Conservation (phyloP, 768 basidiomycete species). For the Rhodosporidiobolus odoratus region DNA sequence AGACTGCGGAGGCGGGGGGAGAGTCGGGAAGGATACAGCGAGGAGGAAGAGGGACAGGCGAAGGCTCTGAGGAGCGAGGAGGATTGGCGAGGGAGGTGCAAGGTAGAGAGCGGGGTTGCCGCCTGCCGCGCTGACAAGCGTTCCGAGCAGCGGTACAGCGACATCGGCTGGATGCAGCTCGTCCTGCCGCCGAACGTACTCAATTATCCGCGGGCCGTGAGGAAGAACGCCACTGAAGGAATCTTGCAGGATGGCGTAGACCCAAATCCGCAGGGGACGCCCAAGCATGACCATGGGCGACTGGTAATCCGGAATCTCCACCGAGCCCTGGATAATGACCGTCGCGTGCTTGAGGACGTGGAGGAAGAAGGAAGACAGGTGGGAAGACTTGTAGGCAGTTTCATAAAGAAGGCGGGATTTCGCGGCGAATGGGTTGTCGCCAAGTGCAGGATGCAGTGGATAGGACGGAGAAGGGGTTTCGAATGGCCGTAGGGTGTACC, state of each 20-base stretch:
- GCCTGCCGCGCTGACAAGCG: not conserved
- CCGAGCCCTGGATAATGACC: constrained; percentile 1
- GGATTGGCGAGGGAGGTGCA: not conserved
- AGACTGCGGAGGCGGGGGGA: not conserved
- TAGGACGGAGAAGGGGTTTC: constrained; percentile 3
- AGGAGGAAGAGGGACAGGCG: not conserved
- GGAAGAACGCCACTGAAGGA: not conserved
- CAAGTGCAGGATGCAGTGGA: constrained; percentile 16
- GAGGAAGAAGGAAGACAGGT: constrained; percentile 11
- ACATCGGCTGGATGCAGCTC: constrained; percentile 8
- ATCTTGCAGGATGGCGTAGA: constrained; percentile 26
- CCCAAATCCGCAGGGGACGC: constrained; percentile 11
- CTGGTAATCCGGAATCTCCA: constrained; percentile 16
- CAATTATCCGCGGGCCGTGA: not conserved
- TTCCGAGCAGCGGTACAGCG: not conserved
- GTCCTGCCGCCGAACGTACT: constrained; percentile 16
- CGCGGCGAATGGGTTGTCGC: constrained; percentile 9
- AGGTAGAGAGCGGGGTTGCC: not conserved
- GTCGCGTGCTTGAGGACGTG: constrained; percentile 30
- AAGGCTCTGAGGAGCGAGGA: not conserved
- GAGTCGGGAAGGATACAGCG: not conserved
- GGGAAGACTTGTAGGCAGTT: constrained; percentile 15
- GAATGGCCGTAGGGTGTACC: constrained; percentile 19
- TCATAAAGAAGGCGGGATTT: not conserved
- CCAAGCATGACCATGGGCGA: constrained; percentile 15